phyloP scores from a whole-genome alignment of 306 rosid species.

The Amphicarpaea edgeworthii region DNA sequence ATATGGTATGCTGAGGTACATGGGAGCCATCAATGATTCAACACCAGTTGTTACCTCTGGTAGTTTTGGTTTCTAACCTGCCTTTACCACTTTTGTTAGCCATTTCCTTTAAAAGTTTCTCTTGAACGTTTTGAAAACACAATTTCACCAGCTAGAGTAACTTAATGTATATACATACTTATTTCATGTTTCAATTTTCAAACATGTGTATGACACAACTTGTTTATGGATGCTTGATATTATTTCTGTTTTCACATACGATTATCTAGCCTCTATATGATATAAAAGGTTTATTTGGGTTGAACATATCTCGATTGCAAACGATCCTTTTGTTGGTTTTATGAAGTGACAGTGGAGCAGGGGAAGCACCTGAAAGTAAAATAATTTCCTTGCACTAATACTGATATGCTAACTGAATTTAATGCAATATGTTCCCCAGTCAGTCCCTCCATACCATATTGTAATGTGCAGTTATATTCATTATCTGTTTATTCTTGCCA shows the following conservation, averaged over 20 bases:
- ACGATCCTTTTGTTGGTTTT: background rate
- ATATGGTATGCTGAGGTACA: slow-evolving; percentile 85
- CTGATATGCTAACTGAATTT: slow-evolving; percentile 32
- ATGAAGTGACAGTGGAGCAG: background rate
- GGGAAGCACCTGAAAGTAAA: slow-evolving; percentile 33
- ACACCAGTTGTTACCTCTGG: slow-evolving; percentile 89
- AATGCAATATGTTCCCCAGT: background rate
- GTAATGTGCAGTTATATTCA: background rate
- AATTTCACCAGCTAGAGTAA: slow-evolving; percentile 6
- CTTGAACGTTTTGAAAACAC: background rate
- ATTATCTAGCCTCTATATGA: slow-evolving; percentile 7
- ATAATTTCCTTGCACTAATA: background rate
- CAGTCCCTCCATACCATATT: background rate
- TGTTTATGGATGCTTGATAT: background rate
- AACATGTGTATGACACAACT: slow-evolving; percentile 17
- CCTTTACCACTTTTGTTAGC: slow-evolving; percentile 24
- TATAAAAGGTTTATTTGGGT: background rate
- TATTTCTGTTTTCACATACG: background rate
- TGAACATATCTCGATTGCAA: background rate
- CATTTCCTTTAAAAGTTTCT: slow-evolving; percentile 10
- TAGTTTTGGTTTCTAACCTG: slow-evolving; percentile 38
- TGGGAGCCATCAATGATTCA: slow-evolving; percentile 86
- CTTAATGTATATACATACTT: slow-evolving; percentile 14
- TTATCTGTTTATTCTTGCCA: background rate
- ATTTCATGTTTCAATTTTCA: slow-evolving; percentile 24